Evolutionary conservation across 2,329 filamentous ascomycete genomes (phyloP), one percentile per base, ranked within the genome.

Genomic region (Fusarium lateritium): DNA sequence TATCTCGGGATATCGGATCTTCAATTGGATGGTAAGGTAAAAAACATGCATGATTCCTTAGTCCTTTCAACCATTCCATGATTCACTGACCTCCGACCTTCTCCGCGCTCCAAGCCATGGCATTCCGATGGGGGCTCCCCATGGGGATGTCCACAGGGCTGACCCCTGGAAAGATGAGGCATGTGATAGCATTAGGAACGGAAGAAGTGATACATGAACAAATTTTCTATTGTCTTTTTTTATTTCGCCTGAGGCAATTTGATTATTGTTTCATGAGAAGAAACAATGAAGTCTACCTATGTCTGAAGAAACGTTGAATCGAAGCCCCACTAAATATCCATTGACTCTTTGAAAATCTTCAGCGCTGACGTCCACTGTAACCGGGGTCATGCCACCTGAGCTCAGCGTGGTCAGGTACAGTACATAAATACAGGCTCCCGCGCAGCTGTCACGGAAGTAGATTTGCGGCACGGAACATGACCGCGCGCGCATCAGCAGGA

Each of bases 391-490:
- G 34, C 34, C 34, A 36, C 34, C 46, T 24, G 24, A 24, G 24
- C 24, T 24, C 24, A 7, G 24, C 24, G 24, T 24, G 24, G 24
- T 24, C 24, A 24, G 24, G 13, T 55, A 34, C 9, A 24, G 26
- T 28, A 14, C 28, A 34, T 57, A 26, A 17, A 45, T 33, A 38
- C 21, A n/a, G 21, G n/a, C 17, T 19, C 15, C 11, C 13, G n/a
- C 26, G 24, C 39, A 69, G 39, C 45, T 31, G 39, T 36, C n/a
- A 26, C 22, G 43, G 24, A 67, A 46, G 52, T 63, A 45, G 19
- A 52, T 22, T 50, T 40, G 51, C 28, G 62, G 44, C 51, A 67
- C 51, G 62, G 66, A 69, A 67, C 44, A 56, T 63, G 47, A 28
- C 61, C 62, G 52, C 31, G n/a, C 49, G 26, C n/a, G n/a, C 28